Evolutionary conservation across 805 yeast genomes (phyloP), one percentile per base, ranked within the genome.

Genomic region (Spathaspora arborariae): DNA sequence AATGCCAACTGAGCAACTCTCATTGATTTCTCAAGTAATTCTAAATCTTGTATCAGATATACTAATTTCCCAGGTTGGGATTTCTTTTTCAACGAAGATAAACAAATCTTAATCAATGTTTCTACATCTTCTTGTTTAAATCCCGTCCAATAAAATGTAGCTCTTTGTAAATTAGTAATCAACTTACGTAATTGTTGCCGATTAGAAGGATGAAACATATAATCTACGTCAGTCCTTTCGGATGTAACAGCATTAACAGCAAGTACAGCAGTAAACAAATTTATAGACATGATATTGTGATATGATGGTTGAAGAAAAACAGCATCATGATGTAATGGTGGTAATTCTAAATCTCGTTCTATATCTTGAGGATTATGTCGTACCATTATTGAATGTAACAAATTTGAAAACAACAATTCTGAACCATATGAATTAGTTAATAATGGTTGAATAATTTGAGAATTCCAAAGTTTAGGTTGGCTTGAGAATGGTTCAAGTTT

Each of bases 121-220:
- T 78, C 78, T 22, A 84, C 68, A 61, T 84, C 89, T 37, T 69
- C 71, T 20, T 73, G 70, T 10, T 83, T 71, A 56, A 84, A 84
- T 0, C 89, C 90, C 1, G 88, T 81, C 91, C 91, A 84, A 55
- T 81, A 81, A 58, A 84, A 83, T 0, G 90, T 81, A 1, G 85
- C 81, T 48, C 84, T 70, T 59, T 80, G 87, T 22, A 84, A 57
- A 56, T 84, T 84, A 3, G 78, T 74, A 10, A 84, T 75, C 51
- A 84, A 68, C 42, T 83, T 61, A 49, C 83, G 65, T 34, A 84
- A 60, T 50, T 81, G 82, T 16, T 59, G 60, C 37, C 79, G 66
- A 54, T 82, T 83, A 0, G 75, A 60, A 0, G 81, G 76, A 66
- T 84, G 84, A 56, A 84, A 84, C 88, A 84, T 82, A 60, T 81